Conservation (phyloP, 2,329 filamentous ascomycete species). For the Neurospora sp. region DNA sequence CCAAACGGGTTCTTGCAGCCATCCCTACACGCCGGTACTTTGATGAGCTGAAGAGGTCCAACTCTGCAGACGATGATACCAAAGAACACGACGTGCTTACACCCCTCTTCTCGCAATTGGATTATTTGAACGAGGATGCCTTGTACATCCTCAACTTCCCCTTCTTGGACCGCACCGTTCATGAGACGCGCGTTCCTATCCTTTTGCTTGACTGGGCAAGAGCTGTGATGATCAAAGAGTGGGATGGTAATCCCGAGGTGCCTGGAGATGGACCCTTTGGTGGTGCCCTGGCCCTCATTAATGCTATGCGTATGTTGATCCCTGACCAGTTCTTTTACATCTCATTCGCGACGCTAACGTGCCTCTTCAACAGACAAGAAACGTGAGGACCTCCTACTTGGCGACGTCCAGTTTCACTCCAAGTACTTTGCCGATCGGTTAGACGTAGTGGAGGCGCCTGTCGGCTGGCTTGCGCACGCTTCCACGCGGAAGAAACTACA, state of each 20-base stretch:
- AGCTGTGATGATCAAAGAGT: slow-evolving; percentile 66
- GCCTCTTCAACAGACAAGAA: slow-evolving; percentile 42
- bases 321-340: background rate
- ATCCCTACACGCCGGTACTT: slow-evolving; percentile 44
- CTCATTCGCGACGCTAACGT: slow-evolving; percentile 1
- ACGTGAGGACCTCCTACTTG: slow-evolving; percentile 53
- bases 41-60: slow-evolving; percentile 32
- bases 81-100: slow-evolving; percentile 34
- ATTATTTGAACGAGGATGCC: slow-evolving; percentile 37
- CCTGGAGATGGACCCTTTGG: slow-evolving; percentile 62
- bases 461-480: slow-evolving; percentile 56
- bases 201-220: slow-evolving; percentile 62
- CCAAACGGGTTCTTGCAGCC: slow-evolving; percentile 47
- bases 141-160: slow-evolving; percentile 38
- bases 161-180: slow-evolving; percentile 40
- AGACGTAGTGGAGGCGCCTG: slow-evolving; percentile 64
- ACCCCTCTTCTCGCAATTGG: slow-evolving; percentile 42
- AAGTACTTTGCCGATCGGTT: slow-evolving; percentile 68
- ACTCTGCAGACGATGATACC: slow-evolving; percentile 22
- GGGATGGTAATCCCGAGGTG: slow-evolving; percentile 68
- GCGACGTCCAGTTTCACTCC: slow-evolving; percentile 61
- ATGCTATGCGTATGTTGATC: slow-evolving; percentile 55
- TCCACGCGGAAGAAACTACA: slow-evolving; percentile 58
- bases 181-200: slow-evolving; percentile 47
- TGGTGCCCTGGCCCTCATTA: slow-evolving; percentile 65